phyloP scores from a whole-genome alignment of 441 rosid species.

The Croton setiger region DNA sequence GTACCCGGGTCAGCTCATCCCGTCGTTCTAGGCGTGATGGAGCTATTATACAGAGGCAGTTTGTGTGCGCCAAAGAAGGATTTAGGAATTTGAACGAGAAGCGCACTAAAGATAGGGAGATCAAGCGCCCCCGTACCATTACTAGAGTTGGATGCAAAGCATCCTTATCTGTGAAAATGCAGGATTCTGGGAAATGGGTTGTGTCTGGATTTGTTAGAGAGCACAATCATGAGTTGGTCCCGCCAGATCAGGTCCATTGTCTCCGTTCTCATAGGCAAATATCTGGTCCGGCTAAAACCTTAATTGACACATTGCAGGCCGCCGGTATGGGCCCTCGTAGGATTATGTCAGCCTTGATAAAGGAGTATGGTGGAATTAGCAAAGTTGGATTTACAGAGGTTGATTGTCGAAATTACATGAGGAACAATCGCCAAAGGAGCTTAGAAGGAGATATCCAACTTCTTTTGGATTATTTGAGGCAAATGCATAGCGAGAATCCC shows the following conservation, averaged over 20 bases:
- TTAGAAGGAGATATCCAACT: slow-evolving; percentile 81
- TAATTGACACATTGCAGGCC: slow-evolving; percentile 74
- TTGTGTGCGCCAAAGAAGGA: slow-evolving; percentile 90
- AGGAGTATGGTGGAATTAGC: slow-evolving; percentile 94
- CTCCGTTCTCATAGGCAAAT: slow-evolving; percentile 88
- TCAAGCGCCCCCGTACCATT: slow-evolving; percentile 83
- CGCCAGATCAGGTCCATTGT: slow-evolving; percentile 79
- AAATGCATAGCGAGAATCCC: slow-evolving; percentile 66
- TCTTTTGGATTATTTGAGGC: slow-evolving; percentile 82
- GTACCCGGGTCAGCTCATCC: slow-evolving; percentile 92
- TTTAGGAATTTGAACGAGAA: slow-evolving; percentile 87
- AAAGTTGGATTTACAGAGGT: slow-evolving; percentile 95
- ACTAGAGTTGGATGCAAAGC: slow-evolving; percentile 95
- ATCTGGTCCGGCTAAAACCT: slow-evolving; percentile 78
- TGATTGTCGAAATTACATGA: slow-evolving; percentile 89
- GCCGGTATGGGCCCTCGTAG: slow-evolving; percentile 87
- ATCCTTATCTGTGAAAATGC: slow-evolving; percentile 76
- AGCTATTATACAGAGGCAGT: slow-evolving; percentile 88
- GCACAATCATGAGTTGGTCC: slow-evolving; percentile 83
- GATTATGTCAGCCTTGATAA: slow-evolving; percentile 81
- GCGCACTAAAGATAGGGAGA: slow-evolving; percentile 88
- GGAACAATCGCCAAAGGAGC: slow-evolving; percentile 78
- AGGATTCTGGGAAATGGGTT: slow-evolving; percentile 81
- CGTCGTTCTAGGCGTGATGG: slow-evolving; percentile 86
- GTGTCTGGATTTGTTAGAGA: slow-evolving; percentile 76